Base-by-base conservation (phyloP, 2,329 filamentous ascomycete species). In the Cladosporium sp. region DNA sequence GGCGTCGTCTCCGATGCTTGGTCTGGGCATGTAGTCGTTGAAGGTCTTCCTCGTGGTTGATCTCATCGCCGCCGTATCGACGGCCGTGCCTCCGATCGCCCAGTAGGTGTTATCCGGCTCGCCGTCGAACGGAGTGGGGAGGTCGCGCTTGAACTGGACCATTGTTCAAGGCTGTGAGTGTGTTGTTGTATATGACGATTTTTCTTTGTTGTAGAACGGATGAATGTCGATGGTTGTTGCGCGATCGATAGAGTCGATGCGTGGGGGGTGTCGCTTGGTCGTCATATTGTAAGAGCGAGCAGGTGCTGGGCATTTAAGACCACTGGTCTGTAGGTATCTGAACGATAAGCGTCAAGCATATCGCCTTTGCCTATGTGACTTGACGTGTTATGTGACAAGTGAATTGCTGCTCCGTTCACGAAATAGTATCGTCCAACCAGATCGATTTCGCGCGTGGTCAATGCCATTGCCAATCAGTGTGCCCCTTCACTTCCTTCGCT, bases 101-200 rank as follows among this genome's bases (percentile, higher is more conserved):
- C 59, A 62, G 29, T 62, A 62, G n/a, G 46, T 53, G 31, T 62
- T 53, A 14, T 62, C 46, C 10, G 59, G 44, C 28, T 62, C 26
- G 4, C 44, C 8, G 0, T 50, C 18, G 14, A 7, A 29, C 10
- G 44, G 44, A 28, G 14, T 12, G 28, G 44, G n/a, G n/a, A 61
- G 56, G 23, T 59, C 33, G 16, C 57, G 23, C 57, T 46, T 46
- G 21, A 46, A 6, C 16, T 55, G 58, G 28, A 52, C 65, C 67
- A 44, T 68, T 16, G 37, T n/a, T n/a, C 37, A 18, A 44, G 37
- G 37, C 14, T 14, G 35, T 4, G 35, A 5, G 1, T 16, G 35
- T 16, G 12, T 37, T 40, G 16, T 40, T n/a, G 35, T 44, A 2
- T 44, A 3, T 44, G 35, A 18, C 1, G 21, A 5, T 6, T n/a